phyloP scores from a whole-genome alignment of 179 eudicot genomes.

The Carnegiea gigantea region DNA sequence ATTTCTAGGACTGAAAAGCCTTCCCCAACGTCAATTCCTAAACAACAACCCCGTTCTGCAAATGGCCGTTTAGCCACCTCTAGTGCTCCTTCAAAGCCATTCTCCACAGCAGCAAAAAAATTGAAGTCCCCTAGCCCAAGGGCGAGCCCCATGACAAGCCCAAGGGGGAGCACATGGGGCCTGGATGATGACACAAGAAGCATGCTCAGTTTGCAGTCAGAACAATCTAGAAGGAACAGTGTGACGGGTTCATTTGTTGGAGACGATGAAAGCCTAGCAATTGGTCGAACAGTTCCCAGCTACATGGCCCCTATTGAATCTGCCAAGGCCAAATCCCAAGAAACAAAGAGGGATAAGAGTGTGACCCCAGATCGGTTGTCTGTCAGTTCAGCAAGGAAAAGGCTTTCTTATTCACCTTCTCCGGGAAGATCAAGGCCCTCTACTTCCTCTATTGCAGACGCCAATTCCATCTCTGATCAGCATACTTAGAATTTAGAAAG shows the following conservation, averaged over 20 bases:
- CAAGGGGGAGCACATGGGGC: slow-evolving; percentile 35
- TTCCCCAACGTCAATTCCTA: slow-evolving; percentile 38
- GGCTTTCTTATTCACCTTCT: slow-evolving; percentile 55
- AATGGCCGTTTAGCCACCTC: slow-evolving; percentile 48
- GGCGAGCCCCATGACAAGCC: slow-evolving; percentile 34
- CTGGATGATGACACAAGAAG: slow-evolving; percentile 61
- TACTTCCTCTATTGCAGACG: slow-evolving; percentile 16
- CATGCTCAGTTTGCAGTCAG: slow-evolving; percentile 49
- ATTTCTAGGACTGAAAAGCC: slow-evolving; percentile 39
- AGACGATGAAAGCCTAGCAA: slow-evolving; percentile 78
- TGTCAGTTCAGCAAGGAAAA: slow-evolving; percentile 43
- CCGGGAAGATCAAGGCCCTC: slow-evolving; percentile 52
- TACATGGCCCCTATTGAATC: slow-evolving; percentile 57
- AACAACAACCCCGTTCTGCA: slow-evolving; percentile 33
- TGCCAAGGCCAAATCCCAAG: slow-evolving; percentile 43
- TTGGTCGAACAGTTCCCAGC: slow-evolving; percentile 65
- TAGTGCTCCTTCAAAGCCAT: slow-evolving; percentile 37
- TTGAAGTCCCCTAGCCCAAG: slow-evolving; percentile 55
- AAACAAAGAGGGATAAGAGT: slow-evolving; percentile 33
- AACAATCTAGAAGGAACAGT: slow-evolving; percentile 60
- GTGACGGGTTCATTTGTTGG: slow-evolving; percentile 52
- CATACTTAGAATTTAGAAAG: not conserved
- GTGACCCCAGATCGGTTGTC: slow-evolving; percentile 36
- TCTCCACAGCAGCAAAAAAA: slow-evolving; percentile 30
- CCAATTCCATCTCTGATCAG: not conserved